These are phyloP conservation scores for Pseudophaeomoniella oleicola DNA, from an alignment of 2,329 filamentous ascomycete species.

Conservation along the genomic window DNA sequence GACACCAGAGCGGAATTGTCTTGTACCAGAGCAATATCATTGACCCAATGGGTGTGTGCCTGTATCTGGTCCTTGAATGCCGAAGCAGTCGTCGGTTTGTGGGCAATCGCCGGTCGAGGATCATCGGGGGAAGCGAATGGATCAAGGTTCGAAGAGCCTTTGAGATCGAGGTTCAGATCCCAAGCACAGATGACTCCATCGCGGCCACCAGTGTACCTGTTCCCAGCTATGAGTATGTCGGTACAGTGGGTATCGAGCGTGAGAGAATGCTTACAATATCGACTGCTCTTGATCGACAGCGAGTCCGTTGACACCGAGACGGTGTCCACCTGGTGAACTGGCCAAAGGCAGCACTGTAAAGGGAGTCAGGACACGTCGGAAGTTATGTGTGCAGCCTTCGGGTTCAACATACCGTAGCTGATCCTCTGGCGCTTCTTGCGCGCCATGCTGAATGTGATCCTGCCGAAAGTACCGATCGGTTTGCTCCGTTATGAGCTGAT, in stretches of 20 bases:
- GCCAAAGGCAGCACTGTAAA: constrained; percentile 53
- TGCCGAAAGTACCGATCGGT: too few species aligned
- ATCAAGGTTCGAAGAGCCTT: constrained; percentile 12
- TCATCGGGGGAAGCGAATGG: constrained; percentile 21
- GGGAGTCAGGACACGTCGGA: too few species aligned
- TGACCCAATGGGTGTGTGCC: constrained; percentile 92
- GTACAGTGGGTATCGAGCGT: constrained; percentile 4
- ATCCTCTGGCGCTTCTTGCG: constrained; percentile 57
- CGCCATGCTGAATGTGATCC: constrained; percentile 42
- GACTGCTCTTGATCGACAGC: constrained; percentile 71
- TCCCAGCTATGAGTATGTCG: constrained; percentile 7
- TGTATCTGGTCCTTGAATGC: constrained; percentile 50
- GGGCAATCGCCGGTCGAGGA: constrained; percentile 9
- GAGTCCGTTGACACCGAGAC: constrained; percentile 87
- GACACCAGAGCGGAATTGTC: constrained; percentile 69
- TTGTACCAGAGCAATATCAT: constrained; percentile 72
- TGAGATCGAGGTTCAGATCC: constrained; percentile 65
- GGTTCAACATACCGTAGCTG: constrained; percentile 45
- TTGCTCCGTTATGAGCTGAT: too few species aligned
- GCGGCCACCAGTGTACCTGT: constrained; percentile 84
- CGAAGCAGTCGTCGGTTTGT: constrained; percentile 12
- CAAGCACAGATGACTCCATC: constrained; percentile 94
- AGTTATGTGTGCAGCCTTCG: too few species aligned
- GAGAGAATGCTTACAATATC: constrained; percentile 55
- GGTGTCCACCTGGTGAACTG: constrained; percentile 67